Conservation (phyloP, 208 protist species). For the Leishmania lainsoni region DNA sequence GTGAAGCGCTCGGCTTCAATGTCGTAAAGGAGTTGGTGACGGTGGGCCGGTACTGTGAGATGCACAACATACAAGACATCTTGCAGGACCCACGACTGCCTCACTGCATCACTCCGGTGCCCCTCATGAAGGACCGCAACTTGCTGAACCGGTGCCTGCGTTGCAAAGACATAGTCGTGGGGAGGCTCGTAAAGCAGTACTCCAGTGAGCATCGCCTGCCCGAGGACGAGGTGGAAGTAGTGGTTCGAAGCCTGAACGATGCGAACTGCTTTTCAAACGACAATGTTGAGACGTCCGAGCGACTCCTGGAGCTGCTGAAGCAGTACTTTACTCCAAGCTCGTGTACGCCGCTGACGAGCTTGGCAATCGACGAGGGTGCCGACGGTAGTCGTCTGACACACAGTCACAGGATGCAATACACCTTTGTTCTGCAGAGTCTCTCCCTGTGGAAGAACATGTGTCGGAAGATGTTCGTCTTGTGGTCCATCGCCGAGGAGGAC, state of each 20-base stretch:
- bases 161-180: conserved; percentile 82
- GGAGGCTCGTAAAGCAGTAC: conserved; percentile 71
- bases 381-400: conserved; percentile 95
- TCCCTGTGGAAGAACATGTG: conserved; percentile 96
- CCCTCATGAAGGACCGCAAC: conserved; percentile 64
- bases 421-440: conserved; percentile 96
- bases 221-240: conserved; percentile 72
- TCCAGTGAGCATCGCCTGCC: conserved; percentile 28
- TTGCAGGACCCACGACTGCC: conserved; percentile 72
- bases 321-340: conserved; percentile 73
- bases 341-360: conserved; percentile 41
- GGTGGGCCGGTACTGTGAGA: conserved; percentile 71
- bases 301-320: conserved; percentile 76
- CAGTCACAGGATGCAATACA: conserved; percentile 94
- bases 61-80: conserved; percentile 54
- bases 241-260: conserved; percentile 90
- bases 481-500: conserved; percentile 95
- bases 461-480: conserved; percentile 86
- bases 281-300: conserved; percentile 76
- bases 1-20: conserved; percentile 81
- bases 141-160: conserved; percentile 86
- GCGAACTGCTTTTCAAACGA: conserved; percentile 91
- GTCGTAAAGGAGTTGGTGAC: conserved; percentile 76
- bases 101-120: conserved; percentile 91
- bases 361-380: conserved; percentile 82